These are phyloP conservation scores for Aspergillus mulundensis DNA, from an alignment of 495 filamentous ascomycete species.

Conservation along the genomic window DNA sequence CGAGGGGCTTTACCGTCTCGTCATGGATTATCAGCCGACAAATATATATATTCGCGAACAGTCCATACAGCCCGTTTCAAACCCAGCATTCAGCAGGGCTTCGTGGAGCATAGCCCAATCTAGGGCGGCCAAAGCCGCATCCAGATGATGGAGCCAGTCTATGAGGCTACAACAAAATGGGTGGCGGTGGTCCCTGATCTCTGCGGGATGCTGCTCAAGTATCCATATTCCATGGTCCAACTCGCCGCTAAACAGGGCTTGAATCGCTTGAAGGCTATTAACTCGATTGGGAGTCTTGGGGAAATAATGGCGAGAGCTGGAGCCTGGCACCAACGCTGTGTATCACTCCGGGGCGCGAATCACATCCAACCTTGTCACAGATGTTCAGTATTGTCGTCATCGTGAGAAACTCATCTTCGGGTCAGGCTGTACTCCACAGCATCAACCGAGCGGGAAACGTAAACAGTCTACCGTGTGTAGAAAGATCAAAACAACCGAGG, in stretches of 20 bases:
- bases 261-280: neutral
- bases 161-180: neutral
- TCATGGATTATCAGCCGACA: too few relatives aligned
- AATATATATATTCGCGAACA: neutral
- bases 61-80: neutral
- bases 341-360: neutral
- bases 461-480: conserved; percentile 22
- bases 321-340: neutral
- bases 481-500: conserved; percentile 18
- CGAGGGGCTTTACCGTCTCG: too few relatives aligned
- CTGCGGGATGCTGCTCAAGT: neutral
- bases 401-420: neutral
- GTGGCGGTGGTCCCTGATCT: neutral
- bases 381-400: neutral
- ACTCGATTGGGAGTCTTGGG: neutral
- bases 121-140: neutral
- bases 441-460: conserved; percentile 11
- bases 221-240: neutral
- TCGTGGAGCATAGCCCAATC: neutral
- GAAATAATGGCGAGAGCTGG: neutral
- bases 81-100: neutral
- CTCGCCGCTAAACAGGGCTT: neutral
- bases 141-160: neutral
- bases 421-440: conserved; percentile 13
- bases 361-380: neutral